phyloP scores from a whole-genome alignment of 75 land plant genomes.

The Cupressus sempervirens region DNA sequence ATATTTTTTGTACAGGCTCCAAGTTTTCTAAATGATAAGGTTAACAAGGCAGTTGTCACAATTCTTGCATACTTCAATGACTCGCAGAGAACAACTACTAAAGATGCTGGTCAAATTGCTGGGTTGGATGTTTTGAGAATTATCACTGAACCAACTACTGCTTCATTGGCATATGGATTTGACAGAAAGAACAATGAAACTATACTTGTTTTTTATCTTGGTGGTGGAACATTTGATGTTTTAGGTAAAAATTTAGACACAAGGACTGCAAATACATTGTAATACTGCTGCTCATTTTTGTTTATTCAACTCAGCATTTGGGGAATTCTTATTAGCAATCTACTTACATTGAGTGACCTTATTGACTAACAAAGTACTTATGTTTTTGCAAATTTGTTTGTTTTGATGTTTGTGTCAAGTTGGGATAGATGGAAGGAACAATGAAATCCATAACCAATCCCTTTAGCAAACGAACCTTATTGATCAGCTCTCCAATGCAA shows the following conservation, averaged over 20 bases:
- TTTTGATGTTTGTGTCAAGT: background rate
- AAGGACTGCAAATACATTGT: background rate
- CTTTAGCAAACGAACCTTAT: no score
- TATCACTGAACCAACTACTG: constrained; percentile 86
- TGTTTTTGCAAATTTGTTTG: background rate
- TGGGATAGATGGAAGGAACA: no score
- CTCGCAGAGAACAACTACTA: constrained; percentile 83
- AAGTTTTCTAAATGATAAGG: constrained; percentile 80
- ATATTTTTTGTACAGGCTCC: no score
- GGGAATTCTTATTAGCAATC: background rate
- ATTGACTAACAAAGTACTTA: background rate
- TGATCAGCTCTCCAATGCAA: no score
- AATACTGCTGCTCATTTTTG: background rate
- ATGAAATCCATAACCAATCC: no score
- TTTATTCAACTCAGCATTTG: background rate
- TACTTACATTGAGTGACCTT: background rate
- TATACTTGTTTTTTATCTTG: constrained; percentile 71
- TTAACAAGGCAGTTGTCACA: constrained; percentile 79
- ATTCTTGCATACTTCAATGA: constrained; percentile 82
- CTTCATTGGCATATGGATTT: constrained; percentile 83
- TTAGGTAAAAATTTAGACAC: constrained; percentile 35
- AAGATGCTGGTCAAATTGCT: constrained; percentile 87
- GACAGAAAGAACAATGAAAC: constrained; percentile 75
- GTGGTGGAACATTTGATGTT: constrained; percentile 87
- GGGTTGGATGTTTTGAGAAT: constrained; percentile 80